Evolutionary conservation across 768 basidiomycete species (phyloP), one percentile per base, ranked within the genome.

Genomic region (Boletellus emodensis): DNA sequence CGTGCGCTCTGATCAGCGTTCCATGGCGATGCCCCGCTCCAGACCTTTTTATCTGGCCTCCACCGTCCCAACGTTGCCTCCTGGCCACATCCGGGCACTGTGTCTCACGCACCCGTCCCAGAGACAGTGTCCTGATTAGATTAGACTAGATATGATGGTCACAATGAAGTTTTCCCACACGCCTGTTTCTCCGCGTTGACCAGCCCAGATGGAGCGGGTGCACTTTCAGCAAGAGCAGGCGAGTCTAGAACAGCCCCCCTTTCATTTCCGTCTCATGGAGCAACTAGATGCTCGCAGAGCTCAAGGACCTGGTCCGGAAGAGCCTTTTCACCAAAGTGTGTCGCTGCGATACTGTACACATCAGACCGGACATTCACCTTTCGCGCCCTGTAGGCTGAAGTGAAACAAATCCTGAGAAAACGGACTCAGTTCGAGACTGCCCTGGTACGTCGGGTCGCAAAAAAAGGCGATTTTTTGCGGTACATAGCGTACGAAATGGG

Each of bases 191-290:
- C 40, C 7, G 30, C 40, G 15, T n/a, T 18, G 10, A 26, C 40
- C 14, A 22, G n/a, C 40, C 58, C 69, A 20, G 53, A 94, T 97
- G 94, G 94, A 97, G 78, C 81, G 90, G 57, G 93, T 95, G 0
- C 88, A 95, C 52, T 94, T 87, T 61, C 84, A 94, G 70, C 89
- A 94, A 69, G 93, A 95, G 83, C 86, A 90, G 83, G 85, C 79
- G 49, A 44, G 73, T 49, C 24, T 46, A 41, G 7, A 7, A 36
- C 32, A 34, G 2, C 18, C 12, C 14, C 48, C n/a, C 1, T n/a
- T 20, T 5, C 32, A 43, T 22, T 10, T 36, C 35, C 12, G 24
- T 35, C 49, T 59, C 54, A 53, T 51, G 22, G 32, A 36, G 40
- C 44, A 18, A n/a, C 38, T 64, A 88, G 81, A 94, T 94, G 84